Conservation (phyloP, 768 basidiomycete species). For the Holtermanniella nyarrowii region DNA sequence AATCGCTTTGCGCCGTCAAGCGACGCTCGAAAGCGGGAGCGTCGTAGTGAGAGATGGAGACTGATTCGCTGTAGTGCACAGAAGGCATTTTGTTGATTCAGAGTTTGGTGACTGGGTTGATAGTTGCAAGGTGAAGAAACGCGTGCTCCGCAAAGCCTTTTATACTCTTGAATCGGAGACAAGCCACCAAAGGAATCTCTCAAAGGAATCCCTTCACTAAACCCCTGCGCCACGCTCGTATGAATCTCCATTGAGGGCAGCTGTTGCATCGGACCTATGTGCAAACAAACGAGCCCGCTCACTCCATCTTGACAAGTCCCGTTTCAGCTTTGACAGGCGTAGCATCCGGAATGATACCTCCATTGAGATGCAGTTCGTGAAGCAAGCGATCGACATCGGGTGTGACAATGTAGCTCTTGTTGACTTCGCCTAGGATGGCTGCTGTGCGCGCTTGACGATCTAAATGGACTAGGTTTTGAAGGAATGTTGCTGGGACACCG, state of each 20-base stretch:
- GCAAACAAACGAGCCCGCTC: neutral
- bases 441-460: slow-evolving; percentile 54
- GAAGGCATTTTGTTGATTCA: no score
- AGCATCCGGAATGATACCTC: slow-evolving; percentile 35
- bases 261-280: neutral
- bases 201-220: no score
- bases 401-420: slow-evolving; percentile 70
- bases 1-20: neutral
- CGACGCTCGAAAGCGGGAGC: neutral
- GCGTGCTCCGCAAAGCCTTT: neutral
- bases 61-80: neutral
- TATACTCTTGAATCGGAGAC: neutral
- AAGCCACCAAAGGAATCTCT: neutral
- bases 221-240: no score
- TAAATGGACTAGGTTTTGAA: slow-evolving; percentile 73
- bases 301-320: slow-evolving; percentile 27
- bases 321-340: slow-evolving; percentile 14
- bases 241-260: no score
- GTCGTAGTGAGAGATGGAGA: neutral
- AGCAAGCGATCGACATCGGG: slow-evolving; percentile 73
- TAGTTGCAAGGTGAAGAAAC: neutral
- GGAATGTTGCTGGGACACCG: slow-evolving; percentile 73
- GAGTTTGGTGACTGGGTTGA: no score
- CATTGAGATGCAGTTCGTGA: slow-evolving; percentile 50
- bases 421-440: slow-evolving; percentile 71